These are phyloP conservation scores for Galeopsis tetrahit DNA, from an alignment of 257 asterid genomes.

Conservation along the genomic window DNA sequence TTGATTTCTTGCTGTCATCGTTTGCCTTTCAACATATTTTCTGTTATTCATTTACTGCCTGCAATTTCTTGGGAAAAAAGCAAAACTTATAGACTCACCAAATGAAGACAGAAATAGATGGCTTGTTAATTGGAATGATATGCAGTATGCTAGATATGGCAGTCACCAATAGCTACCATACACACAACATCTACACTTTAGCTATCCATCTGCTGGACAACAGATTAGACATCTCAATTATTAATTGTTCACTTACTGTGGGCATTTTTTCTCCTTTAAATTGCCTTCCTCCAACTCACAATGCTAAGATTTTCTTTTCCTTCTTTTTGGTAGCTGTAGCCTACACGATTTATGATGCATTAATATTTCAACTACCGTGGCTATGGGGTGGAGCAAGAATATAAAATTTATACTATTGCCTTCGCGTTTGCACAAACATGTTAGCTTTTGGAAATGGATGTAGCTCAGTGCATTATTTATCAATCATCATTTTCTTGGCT, in stretches of 20 bases:
- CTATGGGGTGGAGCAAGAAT: not conserved
- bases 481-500: constrained; percentile 1
- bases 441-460: not conserved
- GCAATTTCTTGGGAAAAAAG: constrained; percentile 8
- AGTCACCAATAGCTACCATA: not conserved
- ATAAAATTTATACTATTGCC: not conserved
- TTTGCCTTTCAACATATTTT: constrained; percentile 8
- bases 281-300: not conserved
- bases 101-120: constrained; percentile 19
- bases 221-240: not conserved
- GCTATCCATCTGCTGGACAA: constrained; percentile 9
- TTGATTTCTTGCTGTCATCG: constrained; percentile 4
- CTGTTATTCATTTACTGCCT: constrained; percentile 19
- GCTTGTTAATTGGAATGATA: constrained; percentile 5
- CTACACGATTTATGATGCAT: not conserved
- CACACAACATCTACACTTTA: not conserved
- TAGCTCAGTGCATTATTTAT: not conserved
- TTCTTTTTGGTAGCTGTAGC: constrained; percentile 20
- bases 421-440: not conserved
- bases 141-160: not conserved
- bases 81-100: constrained; percentile 1
- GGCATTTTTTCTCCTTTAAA: not conserved
- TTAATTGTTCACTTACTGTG: not conserved
- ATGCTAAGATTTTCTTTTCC: constrained; percentile 7
- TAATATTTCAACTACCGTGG: not conserved